Conservation (phyloP, 164 flowering plant genomes). For the Akebia trifoliata region DNA sequence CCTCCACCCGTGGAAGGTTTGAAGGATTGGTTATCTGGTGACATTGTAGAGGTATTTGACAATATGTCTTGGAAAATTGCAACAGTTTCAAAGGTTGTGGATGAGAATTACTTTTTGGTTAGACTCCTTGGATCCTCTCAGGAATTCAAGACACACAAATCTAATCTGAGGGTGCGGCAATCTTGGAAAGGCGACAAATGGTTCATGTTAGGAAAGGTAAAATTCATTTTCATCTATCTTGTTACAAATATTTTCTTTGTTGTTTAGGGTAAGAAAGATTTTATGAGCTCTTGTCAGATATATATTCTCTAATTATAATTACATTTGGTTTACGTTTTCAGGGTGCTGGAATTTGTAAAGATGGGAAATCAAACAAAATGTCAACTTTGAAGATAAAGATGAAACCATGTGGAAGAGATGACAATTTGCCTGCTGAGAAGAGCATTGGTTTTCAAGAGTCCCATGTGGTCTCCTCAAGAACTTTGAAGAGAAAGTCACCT, state of each 20-base stretch:
- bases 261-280: too few relatives aligned
- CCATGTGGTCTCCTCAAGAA: constrained; percentile 23
- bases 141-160: constrained; percentile 30
- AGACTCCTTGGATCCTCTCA: constrained; percentile 34
- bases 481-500: constrained; percentile 35
- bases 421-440: constrained; percentile 10
- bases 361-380: constrained; percentile 16
- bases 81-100: constrained; percentile 36
- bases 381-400: constrained; percentile 17
- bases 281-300: too few relatives aligned
- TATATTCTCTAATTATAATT: too few relatives aligned
- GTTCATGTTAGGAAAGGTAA: constrained; percentile 54
- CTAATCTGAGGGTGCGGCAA: constrained; percentile 37
- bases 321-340: constrained; percentile 20
- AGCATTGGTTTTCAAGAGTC: constrained; percentile 19
- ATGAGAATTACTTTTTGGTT: constrained; percentile 26
- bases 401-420: constrained; percentile 17
- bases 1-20: constrained; percentile 39
- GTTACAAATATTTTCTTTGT: too few relatives aligned
- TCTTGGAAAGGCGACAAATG: constrained; percentile 48
- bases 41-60: constrained; percentile 66
- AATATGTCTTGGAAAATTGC: constrained; percentile 72
- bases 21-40: constrained; percentile 53
- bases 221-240: background rate
- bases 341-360: constrained; percentile 34